Evolutionary conservation across 2,329 filamentous ascomycete genomes (phyloP), one percentile per base, ranked within the genome.

Genomic region (Pseudophaeomoniella oleicola): DNA sequence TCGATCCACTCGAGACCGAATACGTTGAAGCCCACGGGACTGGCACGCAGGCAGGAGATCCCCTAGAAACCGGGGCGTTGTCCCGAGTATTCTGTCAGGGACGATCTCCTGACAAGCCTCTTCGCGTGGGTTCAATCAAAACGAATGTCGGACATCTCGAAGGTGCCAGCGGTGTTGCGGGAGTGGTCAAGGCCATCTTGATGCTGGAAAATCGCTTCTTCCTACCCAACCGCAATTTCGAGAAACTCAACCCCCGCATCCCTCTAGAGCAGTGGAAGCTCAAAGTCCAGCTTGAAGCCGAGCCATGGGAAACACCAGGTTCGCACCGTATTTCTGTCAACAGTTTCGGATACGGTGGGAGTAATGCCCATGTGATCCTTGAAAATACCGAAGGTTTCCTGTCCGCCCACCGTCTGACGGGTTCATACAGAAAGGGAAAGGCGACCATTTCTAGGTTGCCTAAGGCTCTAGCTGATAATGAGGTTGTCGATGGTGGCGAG

Each of bases 21-120:
- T 49, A 43, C 32, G 35, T 55, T 18, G 52, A 55, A 37, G 41
- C 43, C 12, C 52, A 49, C 31, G 59, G 59, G 2, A 63, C 59
- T 1, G 60, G 60, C 9, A 63, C 57, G 0, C 40, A 42, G 3
- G 14, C 13, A 6, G 37, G 37, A 29, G 37, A 39, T 22, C 37
- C 37, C 12, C 14, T 39, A 17, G 37, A 39, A 14, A n/a, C 33
- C 5, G 11, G 9, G 9, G 37, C 37, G 10, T 13, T 39, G 9
- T n/a, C 17, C 5, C 17, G 13, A 6, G 13, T 16, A 6, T 32
- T 32, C 30, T n/a, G 30, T 14, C 13, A 5, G 5, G n/a, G 11
- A 11, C 5, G 16, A 27, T 16, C 19, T 5, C 11, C 19, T 16
- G 34, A n/a, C 4, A 19, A 29, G 19, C 13, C n/a, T n/a, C 19